Percentiles rank a stretch among this genome's conserved stretches.
Evolutionary conservation across 139 green algal species (phyloP).

Genomic region (Closterium sp.): DNA sequence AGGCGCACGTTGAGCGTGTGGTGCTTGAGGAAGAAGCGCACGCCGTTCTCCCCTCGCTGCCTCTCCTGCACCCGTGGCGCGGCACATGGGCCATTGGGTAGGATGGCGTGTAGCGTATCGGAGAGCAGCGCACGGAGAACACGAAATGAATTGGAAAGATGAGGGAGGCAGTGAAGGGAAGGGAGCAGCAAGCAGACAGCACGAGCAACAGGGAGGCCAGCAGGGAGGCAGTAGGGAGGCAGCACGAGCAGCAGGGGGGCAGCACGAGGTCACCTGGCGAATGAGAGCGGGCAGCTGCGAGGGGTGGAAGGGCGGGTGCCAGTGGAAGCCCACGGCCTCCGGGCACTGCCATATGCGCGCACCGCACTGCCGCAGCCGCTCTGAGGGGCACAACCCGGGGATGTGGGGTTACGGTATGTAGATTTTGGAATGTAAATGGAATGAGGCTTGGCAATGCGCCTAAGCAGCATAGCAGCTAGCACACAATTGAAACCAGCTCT

Average conservation of each 20-base stretch:
- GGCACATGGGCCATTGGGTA: too few relatives aligned
- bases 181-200: too few relatives aligned
- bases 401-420: too few relatives aligned
- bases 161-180: too few relatives aligned
- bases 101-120: background rate
- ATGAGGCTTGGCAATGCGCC: too few relatives aligned
- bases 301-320: conserved; percentile 48
- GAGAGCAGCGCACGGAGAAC: too few relatives aligned
- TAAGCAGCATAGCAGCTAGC: too few relatives aligned
- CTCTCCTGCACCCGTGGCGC: conserved; percentile 26
- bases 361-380: conserved; percentile 46
- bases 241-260: background rate
- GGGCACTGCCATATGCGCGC: conserved; percentile 49
- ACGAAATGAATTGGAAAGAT: too few relatives aligned
- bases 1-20: conserved; percentile 51
- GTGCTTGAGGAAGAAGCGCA: conserved; percentile 56
- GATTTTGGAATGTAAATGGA: too few relatives aligned
- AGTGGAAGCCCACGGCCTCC: conserved; percentile 56
- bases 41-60: conserved; percentile 53
- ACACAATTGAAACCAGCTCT: too few relatives aligned
- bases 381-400: conserved; percentile 1
- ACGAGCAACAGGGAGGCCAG: too few relatives aligned
- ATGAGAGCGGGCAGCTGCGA: conserved; percentile 48
- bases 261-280: conserved; percentile 32
- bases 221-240: too few relatives aligned